phyloP scores from a whole-genome alignment of 2,329 filamentous ascomycete species.

The Coleophoma cylindrospora region DNA sequence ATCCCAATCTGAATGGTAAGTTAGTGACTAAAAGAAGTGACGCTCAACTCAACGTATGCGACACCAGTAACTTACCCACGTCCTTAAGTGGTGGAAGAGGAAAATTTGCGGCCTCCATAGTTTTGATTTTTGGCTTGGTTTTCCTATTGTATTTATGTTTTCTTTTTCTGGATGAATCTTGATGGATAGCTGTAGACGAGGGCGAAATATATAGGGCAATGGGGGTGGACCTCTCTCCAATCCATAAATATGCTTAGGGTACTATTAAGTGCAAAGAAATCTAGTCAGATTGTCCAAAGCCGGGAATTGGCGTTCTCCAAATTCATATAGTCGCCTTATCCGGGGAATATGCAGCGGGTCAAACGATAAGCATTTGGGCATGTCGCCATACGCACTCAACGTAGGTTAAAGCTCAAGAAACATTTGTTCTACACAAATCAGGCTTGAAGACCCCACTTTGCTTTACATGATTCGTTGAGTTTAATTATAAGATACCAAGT shows the following conservation, averaged over 20 bases:
- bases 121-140: background rate
- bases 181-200: background rate
- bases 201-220: background rate
- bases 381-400: background rate
- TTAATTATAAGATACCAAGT: background rate
- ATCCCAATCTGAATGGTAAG: slow-evolving; percentile 1
- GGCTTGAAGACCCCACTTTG: background rate
- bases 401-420: background rate
- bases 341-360: no score
- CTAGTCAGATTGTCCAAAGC: background rate
- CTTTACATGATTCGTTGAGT: background rate
- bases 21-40: background rate
- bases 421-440: background rate
- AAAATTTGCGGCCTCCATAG: background rate
- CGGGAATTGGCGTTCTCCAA: background rate
- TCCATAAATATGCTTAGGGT: no score
- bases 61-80: background rate
- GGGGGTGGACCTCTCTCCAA: background rate
- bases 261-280: no score
- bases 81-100: background rate
- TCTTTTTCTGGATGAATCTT: background rate
- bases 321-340: background rate
- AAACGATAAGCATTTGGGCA: no score
- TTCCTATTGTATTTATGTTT: background rate
- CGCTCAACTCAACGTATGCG: no score